phyloP scores from a whole-genome alignment of 108 stramenopile species.

The Cyclotella distinguenda region DNA sequence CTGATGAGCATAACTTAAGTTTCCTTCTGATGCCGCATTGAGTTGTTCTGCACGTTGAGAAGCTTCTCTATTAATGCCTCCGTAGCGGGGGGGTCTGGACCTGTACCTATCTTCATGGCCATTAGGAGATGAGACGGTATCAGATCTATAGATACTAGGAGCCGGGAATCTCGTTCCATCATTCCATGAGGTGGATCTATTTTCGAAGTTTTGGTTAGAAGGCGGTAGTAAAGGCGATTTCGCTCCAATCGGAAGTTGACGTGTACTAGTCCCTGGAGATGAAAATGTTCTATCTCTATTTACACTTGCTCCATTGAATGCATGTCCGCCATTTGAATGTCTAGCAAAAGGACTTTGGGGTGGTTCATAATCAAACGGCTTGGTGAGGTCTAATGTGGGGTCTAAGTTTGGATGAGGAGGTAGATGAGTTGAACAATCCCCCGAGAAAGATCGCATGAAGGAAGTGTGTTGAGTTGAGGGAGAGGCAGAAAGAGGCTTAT shows the following conservation, averaged over 20 bases:
- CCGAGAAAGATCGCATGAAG: slow-evolving; percentile 18
- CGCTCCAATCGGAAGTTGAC: slow-evolving; percentile 29
- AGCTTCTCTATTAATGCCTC: slow-evolving; percentile 19
- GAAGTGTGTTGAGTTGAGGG: slow-evolving; percentile 11
- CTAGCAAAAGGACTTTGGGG: slow-evolving; percentile 17
- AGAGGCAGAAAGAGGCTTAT: slow-evolving; percentile 19
- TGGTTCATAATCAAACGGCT: slow-evolving; percentile 1
- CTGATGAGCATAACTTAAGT: slow-evolving; percentile 22
- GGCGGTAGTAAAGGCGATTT: slow-evolving; percentile 28
- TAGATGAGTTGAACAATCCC: slow-evolving; percentile 19
- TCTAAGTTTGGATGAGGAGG: slow-evolving; percentile 42
- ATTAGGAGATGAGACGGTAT: slow-evolving; percentile 13
- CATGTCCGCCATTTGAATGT: slow-evolving; percentile 7
- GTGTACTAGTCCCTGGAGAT: slow-evolving; percentile 30
- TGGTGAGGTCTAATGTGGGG: neutral
- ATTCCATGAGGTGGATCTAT: slow-evolving; percentile 39
- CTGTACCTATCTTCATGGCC: slow-evolving; percentile 31
- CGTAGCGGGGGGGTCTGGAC: slow-evolving; percentile 45
- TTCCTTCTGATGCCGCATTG: slow-evolving; percentile 33
- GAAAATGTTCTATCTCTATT: slow-evolving; percentile 41
- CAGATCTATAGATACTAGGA: slow-evolving; percentile 18
- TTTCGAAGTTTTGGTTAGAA: slow-evolving; percentile 31
- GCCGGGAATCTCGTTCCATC: slow-evolving; percentile 25
- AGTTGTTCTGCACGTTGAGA: slow-evolving; percentile 24
- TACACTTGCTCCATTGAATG: slow-evolving; percentile 16